Evolutionary conservation across 495 filamentous ascomycete species (phyloP).

Genomic region (Hypoxylon lienhwacheense): DNA sequence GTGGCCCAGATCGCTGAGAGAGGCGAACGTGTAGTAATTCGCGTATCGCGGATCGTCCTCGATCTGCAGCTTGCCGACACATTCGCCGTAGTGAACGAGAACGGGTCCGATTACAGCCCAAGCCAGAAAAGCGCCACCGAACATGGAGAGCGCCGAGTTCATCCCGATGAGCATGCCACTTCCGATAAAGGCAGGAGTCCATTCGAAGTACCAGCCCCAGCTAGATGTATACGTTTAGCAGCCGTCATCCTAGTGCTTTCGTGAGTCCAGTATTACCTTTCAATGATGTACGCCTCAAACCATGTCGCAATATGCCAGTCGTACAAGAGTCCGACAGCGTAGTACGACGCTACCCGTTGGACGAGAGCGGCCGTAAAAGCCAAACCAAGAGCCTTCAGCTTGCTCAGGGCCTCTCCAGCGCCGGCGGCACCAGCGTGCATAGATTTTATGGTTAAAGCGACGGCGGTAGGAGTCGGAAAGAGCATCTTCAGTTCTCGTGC

Average conservation of each 20-base stretch:
- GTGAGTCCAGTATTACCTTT: not conserved
- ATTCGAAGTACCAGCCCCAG: constrained; percentile 68
- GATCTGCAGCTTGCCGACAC: constrained; percentile 48
- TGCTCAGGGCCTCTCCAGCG: constrained; percentile 57
- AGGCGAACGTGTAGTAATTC: constrained; percentile 53
- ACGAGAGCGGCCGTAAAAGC: constrained; percentile 54
- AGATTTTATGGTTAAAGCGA: constrained; percentile 64
- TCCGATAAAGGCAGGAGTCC: constrained; percentile 68
- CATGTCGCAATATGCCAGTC: constrained; percentile 69
- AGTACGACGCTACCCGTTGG: constrained; percentile 62
- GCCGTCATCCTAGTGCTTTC: not conserved
- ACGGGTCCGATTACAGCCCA: constrained; percentile 68
- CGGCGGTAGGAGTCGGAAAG: constrained; percentile 66
- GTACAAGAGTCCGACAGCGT: constrained; percentile 64
- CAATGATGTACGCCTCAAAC: constrained; percentile 59
- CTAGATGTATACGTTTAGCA: constrained; percentile 60
- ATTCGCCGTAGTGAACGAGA: constrained; percentile 59
- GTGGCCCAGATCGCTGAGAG: constrained; percentile 50
- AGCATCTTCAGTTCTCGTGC: constrained; percentile 63
- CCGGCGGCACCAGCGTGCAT: constrained; percentile 62
- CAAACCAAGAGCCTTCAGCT: constrained; percentile 57
- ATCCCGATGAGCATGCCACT: constrained; percentile 67
- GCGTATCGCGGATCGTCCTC: constrained; percentile 55
- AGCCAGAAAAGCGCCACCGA: constrained; percentile 59
- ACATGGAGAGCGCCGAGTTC: constrained; percentile 65